These are phyloP conservation scores for Trifolium pratense DNA, from an alignment of 306 rosid species.

Conservation along the genomic window DNA sequence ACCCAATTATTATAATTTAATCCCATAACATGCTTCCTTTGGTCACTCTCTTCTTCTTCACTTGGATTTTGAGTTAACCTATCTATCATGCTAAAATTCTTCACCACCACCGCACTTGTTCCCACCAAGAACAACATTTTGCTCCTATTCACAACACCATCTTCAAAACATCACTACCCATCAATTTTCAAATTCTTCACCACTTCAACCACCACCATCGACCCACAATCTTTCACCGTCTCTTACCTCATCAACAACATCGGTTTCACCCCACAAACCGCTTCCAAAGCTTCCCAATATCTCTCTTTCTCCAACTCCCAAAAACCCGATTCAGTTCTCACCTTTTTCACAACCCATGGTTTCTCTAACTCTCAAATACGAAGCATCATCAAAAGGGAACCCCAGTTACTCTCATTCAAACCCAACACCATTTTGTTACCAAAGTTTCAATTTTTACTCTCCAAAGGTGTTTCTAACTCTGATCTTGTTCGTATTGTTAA, in stretches of 20 bases:
- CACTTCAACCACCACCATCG: not conserved
- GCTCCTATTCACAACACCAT: not conserved
- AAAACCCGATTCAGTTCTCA: constrained; percentile 27
- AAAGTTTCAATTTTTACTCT: constrained; percentile 39
- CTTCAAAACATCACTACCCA: not conserved
- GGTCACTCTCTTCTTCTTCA: not conserved
- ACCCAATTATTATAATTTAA: no score
- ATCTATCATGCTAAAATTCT: not conserved
- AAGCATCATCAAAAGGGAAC: not conserved
- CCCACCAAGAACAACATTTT: not conserved
- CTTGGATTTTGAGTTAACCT: not conserved
- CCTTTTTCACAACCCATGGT: constrained; percentile 7
- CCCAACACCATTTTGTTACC: constrained; percentile 25
- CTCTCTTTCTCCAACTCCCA: not conserved
- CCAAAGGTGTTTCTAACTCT: constrained; percentile 34
- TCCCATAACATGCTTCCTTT: not conserved
- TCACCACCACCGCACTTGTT: not conserved
- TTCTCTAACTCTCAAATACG: not conserved
- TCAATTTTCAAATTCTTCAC: not conserved
- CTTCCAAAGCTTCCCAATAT: constrained; percentile 36
- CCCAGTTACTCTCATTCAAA: not conserved
- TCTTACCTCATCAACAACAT: constrained; percentile 50
- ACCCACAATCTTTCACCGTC: constrained; percentile 5
- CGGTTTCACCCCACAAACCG: constrained; percentile 45
- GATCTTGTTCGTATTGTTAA: constrained; percentile 25